Evolutionary conservation across 768 basidiomycete species (phyloP), one percentile per base, ranked within the genome.

Genomic region (Exsudoporus frostii): DNA sequence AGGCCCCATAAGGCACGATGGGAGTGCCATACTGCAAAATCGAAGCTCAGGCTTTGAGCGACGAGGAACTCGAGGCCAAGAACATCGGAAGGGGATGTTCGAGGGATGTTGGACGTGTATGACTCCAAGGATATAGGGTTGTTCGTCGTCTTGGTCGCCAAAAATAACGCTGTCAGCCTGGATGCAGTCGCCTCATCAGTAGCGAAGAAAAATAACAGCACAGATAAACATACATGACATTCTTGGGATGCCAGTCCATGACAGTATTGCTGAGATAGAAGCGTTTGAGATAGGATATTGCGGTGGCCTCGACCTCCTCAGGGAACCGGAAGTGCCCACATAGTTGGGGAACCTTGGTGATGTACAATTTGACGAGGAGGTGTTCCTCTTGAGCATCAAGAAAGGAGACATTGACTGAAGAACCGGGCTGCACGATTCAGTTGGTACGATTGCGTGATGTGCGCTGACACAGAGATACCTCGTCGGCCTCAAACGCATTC

Each of bases 171-270:
- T 0, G 97, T 98, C 45, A 98, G 77, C 95, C 96, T 99, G 60
- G 11, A 46, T 45, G 25, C 15, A 37, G 52, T 24, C 11, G 40
- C 11, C 15, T 43, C 30, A 29, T 56, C 37, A 51, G 40, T 30
- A 50, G 40, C 27, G 24, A 30, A 19, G 32, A 24, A 20, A 20
- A 14, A 40, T 9, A 22, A 32, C 47, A 22, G 30, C 32, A 47
- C 33, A 48, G 29, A 36, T n/a, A 13, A 9, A 71, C 86, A 45
- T 64, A 97, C 97, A 99, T 99, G 64, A 99, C 92, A 65, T 92
- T 94, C 73, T 95, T 96, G 0, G 97, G 97, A 74, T 98, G 97
- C 87, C 92, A 98, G 67, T 98, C 97, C 94, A 98, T 98, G 48
- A 94, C 92, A 2, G 95, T 98, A 65, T 98, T 98, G 73, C 89